phyloP scores from a whole-genome alignment of 2,329 filamentous ascomycete species.

The Cercospora nicotianae region DNA sequence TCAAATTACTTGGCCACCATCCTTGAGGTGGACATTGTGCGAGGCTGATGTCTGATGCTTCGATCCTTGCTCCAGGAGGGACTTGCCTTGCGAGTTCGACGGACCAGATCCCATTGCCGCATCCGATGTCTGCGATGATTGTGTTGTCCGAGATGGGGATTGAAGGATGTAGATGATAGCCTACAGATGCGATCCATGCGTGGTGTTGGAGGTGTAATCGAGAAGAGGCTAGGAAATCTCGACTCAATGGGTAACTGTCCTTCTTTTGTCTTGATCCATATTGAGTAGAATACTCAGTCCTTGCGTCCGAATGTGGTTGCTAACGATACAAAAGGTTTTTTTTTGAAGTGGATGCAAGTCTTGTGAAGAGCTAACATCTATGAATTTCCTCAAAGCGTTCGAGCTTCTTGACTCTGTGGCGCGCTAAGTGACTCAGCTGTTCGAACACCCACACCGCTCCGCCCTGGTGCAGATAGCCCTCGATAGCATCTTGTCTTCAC shows the following conservation, averaged over 20 bases:
- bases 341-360: too few relatives aligned
- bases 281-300: neutral
- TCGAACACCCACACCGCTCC: neutral
- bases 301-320: too few relatives aligned
- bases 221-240: neutral
- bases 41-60: slow-evolving; percentile 11
- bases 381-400: neutral
- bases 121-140: slow-evolving; percentile 12
- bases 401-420: neutral
- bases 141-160: neutral
- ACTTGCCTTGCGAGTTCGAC: slow-evolving; percentile 10
- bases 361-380: too few relatives aligned
- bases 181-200: neutral
- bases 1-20: slow-evolving; percentile 5
- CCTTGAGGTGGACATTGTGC: slow-evolving; percentile 6
- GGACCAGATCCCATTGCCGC: slow-evolving; percentile 11
- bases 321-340: too few relatives aligned
- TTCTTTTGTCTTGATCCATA: neutral
- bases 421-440: neutral
- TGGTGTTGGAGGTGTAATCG: neutral
- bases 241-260: neutral
- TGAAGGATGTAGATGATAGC: slow-evolving; percentile 7
- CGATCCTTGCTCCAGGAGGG: neutral
- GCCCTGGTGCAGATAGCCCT: neutral
- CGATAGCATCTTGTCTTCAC: too few relatives aligned